phyloP scores from a whole-genome alignment of 148 eudicot genomes.

The Chenopodium suecicum region DNA sequence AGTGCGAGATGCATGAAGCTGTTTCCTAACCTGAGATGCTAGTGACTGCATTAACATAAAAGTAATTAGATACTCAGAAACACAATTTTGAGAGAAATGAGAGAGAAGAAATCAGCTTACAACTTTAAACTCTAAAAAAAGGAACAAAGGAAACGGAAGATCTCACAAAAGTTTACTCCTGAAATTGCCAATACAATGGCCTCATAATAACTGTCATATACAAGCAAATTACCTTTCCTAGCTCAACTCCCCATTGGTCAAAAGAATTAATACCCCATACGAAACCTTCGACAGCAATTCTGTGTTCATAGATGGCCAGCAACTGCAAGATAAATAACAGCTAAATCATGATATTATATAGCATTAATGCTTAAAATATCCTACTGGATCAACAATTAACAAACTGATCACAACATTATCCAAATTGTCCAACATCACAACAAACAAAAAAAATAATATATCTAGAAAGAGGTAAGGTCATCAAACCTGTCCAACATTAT shows the following conservation, averaged over 20 bases:
- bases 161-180: background rate
- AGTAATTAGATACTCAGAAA: background rate
- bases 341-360: background rate
- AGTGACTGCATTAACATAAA: conserved; percentile 61
- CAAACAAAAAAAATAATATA: background rate
- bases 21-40: conserved; percentile 93
- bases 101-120: background rate
- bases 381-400: background rate
- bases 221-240: conserved; percentile 74
- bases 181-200: background rate
- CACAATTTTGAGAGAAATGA: background rate
- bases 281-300: conserved; percentile 96
- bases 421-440: background rate
- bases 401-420: background rate
- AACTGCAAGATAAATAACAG: conserved; percentile 49
- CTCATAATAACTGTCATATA: background rate
- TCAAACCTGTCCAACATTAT: conserved; percentile 89
- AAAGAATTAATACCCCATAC: conserved; percentile 96
- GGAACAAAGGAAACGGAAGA: background rate
- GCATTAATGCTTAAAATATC: background rate
- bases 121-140: background rate
- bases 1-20: conserved; percentile 84
- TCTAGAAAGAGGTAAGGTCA: conserved; percentile 5
- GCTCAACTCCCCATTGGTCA: conserved; percentile 99
- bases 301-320: conserved; percentile 90